Base-by-base conservation (phyloP, 768 basidiomycete genomes). In the Lactarius hengduanensis region DNA sequence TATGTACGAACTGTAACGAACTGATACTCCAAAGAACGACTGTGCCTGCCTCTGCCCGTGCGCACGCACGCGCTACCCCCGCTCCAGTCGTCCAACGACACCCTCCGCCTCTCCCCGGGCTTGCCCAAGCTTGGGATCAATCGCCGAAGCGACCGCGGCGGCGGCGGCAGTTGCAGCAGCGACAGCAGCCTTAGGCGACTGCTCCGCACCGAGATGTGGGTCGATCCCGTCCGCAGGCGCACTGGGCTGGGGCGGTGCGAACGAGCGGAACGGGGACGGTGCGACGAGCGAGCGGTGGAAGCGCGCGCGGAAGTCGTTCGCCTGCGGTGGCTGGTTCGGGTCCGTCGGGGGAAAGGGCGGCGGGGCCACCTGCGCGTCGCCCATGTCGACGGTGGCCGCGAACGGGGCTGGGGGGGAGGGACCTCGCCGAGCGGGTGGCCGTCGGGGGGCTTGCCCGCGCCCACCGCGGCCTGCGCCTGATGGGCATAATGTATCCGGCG, bases 261-360 rank as follows among this genome's bases (percentile, higher is more conserved):
- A 69, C 11, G 72, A 74, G 76, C 77, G 74, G 76, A 89, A 89
- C 5, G 88, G 88, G 0, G 85, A 80, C 0, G 86, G 87, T 0
- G 82, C 86, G 20, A 81, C 79, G 57, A 89, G 79, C 2, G 86
- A 76, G 28, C 86, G 79, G 64, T 85, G 86, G 73, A 89, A 89
- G 56, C 88, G 85, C 10, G 84, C 84, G 26, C 88, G 85, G 70
- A 89, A 86, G 60, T 89, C 86, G 70, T 79, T 83, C 36, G 80
- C 71, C 20, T 77, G 68, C 5, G 77, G 71, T 3, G 57, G 63
- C 8, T 73, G 73, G 13, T 71, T 71, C 54, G 76, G 65, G 30
- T 66, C 65, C 0, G 60, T 5, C 1, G 65, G 16, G 6, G 65
- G 15, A 18, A 62, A 66, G 6, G 65, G 77, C 20, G 57, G 73